phyloP scores from a whole-genome alignment of 2,329 filamentous ascomycete species.

The Pseudogymnoascus sp. region DNA sequence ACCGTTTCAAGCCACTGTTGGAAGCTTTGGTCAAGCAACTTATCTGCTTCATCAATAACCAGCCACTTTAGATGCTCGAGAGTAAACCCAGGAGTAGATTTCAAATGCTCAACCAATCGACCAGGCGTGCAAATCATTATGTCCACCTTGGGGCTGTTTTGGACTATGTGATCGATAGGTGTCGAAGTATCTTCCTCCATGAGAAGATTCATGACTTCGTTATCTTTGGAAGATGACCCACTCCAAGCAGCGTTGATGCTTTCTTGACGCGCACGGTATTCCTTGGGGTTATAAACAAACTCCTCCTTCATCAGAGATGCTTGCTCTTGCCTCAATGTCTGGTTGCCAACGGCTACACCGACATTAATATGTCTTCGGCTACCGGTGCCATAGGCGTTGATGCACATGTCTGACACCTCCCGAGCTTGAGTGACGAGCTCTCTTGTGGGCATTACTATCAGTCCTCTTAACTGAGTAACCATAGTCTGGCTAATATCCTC shows the following conservation, averaged over 20 bases:
- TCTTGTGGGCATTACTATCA: conserved; percentile 85
- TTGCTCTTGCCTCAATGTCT: conserved; percentile 62
- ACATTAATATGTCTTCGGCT: conserved; percentile 64
- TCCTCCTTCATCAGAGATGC: conserved; percentile 54
- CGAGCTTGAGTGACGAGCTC: conserved; percentile 84
- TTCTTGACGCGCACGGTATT: conserved; percentile 40
- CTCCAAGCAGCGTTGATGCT: conserved; percentile 39
- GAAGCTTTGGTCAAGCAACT: conserved; percentile 82
- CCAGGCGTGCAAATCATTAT: conserved; percentile 88
- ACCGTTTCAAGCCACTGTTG: conserved; percentile 80
- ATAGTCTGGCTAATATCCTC: conserved; percentile 61
- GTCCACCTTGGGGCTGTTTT: conserved; percentile 68
- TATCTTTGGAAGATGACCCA: conserved; percentile 39
- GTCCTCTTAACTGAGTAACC: conserved; percentile 62
- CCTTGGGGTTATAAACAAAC: conserved; percentile 59
- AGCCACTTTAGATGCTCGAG: conserved; percentile 78
- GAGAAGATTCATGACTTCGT: conserved; percentile 31
- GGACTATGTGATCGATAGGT: conserved; percentile 56
- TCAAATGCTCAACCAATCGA: conserved; percentile 82
- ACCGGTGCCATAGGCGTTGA: conserved; percentile 49
- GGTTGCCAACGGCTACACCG: conserved; percentile 75
- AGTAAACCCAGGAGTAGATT: conserved; percentile 73
- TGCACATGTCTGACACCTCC: conserved; percentile 68
- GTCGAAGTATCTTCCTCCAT: conserved; percentile 31
- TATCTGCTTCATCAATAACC: conserved; percentile 89